These are phyloP conservation scores for Telfairia occidentalis DNA, from an alignment of 331 rosid species.

Conservation along the genomic window DNA sequence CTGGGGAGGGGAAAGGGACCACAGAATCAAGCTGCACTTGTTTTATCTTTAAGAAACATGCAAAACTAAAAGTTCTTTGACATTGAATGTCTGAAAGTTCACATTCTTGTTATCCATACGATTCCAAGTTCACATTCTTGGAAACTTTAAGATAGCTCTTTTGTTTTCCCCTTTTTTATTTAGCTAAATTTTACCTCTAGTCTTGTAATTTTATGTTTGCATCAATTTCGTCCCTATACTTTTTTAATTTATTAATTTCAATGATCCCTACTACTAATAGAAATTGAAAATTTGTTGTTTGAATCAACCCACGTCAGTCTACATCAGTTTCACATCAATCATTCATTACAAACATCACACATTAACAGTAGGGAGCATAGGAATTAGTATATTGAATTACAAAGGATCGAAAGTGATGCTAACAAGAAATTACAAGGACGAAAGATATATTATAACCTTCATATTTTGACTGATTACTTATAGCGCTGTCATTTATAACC, in stretches of 20 bases:
- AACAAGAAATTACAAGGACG: not conserved
- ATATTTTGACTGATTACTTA: not conserved
- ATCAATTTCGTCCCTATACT: not conserved
- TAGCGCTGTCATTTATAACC: not conserved
- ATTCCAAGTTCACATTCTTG: not conserved
- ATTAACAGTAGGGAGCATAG: not conserved
- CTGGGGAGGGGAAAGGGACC: constrained; percentile 27
- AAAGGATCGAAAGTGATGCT: not conserved
- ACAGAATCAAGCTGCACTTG: not conserved
- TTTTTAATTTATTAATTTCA: not conserved
- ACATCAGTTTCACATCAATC: too few species aligned
- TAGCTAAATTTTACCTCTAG: not conserved
- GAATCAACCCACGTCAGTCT: not conserved
- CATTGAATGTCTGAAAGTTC: not conserved
- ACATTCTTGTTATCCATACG: not conserved
- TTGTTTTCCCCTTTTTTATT: not conserved
- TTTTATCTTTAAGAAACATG: not conserved
- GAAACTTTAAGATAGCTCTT: not conserved
- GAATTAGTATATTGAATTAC: not conserved
- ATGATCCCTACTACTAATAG: not conserved
- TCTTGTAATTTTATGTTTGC: not conserved
- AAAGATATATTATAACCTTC: not conserved
- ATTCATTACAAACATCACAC: too few species aligned
- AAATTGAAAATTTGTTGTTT: not conserved
- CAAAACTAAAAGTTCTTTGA: not conserved